These are phyloP conservation scores for Penicillium psychrofluorescens DNA, from an alignment of 495 filamentous ascomycete species.

Conservation along the genomic window DNA sequence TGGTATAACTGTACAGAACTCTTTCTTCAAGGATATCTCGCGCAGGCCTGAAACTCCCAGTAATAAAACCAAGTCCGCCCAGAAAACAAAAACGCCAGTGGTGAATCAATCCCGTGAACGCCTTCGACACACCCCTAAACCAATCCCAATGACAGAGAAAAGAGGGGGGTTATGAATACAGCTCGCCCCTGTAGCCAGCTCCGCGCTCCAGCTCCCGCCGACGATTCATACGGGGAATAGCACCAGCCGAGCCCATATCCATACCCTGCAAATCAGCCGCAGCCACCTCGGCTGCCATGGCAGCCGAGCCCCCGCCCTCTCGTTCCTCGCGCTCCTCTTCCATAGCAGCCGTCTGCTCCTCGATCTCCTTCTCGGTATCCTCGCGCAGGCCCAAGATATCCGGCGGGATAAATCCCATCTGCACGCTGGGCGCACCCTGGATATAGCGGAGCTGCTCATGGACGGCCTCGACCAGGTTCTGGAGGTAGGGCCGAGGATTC, in stretches of 20 bases:
- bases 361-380: slow-evolving; percentile 70
- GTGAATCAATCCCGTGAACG: neutral
- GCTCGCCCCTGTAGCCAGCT: slow-evolving; percentile 32
- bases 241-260: slow-evolving; percentile 15
- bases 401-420: slow-evolving; percentile 72
- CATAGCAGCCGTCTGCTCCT: slow-evolving; percentile 58
- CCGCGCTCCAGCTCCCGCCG: slow-evolving; percentile 37
- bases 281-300: slow-evolving; percentile 1
- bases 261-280: neutral
- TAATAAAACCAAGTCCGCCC: no score
- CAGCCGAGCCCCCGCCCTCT: slow-evolving; percentile 21
- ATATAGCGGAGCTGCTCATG: slow-evolving; percentile 84
- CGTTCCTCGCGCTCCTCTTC: slow-evolving; percentile 45
- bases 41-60: neutral
- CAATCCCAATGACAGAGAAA: slow-evolving; percentile 1
- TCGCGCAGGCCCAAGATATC: slow-evolving; percentile 68
- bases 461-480: slow-evolving; percentile 64
- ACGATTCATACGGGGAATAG: slow-evolving; percentile 20
- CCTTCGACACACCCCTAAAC: slow-evolving; percentile 5
- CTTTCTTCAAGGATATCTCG: neutral
- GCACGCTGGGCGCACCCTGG: slow-evolving; percentile 75
- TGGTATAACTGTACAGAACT: slow-evolving; percentile 1
- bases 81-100: no score
- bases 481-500: slow-evolving; percentile 69
- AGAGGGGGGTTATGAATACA: slow-evolving; percentile 21